Conservation (phyloP, 345 rosid species). For the Eucalyptus brandiana region DNA sequence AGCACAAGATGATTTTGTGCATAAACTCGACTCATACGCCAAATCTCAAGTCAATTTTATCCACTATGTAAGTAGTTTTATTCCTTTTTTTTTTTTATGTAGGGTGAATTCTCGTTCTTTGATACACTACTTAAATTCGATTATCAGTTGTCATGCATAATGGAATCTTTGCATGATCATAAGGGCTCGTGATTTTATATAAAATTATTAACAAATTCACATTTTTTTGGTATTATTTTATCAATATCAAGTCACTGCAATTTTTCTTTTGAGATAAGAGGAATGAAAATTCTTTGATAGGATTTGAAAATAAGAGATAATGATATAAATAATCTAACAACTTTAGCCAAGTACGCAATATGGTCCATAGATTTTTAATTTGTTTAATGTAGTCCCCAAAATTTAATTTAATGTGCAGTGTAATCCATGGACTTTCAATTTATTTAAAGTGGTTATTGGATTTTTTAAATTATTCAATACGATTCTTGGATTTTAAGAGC, state of each 20-base stretch:
- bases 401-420: accelerated
- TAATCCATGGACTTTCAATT: background rate
- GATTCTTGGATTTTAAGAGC: background rate
- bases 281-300: background rate
- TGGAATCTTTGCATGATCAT: background rate
- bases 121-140: background rate
- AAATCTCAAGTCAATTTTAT: background rate
- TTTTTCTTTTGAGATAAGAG: background rate
- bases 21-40: background rate
- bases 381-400: background rate
- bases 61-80: background rate
- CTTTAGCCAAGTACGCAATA: background rate
- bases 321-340: background rate
- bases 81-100: no score
- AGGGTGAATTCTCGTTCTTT: no score
- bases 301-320: background rate
- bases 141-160: background rate
- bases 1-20: background rate
- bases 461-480: no score
- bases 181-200: background rate
- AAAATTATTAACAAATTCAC: background rate
- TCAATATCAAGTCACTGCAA: background rate
- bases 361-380: background rate
- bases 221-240: background rate
- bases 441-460: background rate